Conservation (phyloP, 1,284 basidiomycete genomes). For the Cryptococcus sp. region DNA sequence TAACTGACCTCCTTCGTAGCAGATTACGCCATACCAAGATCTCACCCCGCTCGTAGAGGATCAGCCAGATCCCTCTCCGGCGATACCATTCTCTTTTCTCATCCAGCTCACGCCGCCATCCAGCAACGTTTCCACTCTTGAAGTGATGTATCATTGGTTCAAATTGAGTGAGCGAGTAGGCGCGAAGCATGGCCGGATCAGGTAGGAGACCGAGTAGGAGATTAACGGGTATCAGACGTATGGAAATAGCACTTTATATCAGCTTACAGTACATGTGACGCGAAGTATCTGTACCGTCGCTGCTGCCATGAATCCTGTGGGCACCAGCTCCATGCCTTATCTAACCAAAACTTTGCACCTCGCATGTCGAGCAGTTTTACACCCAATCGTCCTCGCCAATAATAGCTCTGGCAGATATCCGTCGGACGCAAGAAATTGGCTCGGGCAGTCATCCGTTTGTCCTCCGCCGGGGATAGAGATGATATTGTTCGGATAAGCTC, state of each 20-base stretch:
- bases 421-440: slow-evolving; percentile 13
- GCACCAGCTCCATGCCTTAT: slow-evolving; percentile 31
- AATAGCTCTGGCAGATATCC: slow-evolving; percentile 37
- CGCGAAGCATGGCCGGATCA: slow-evolving; percentile 19
- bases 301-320: slow-evolving; percentile 31
- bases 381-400: slow-evolving; percentile 40
- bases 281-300: slow-evolving; percentile 19
- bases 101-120: slow-evolving; percentile 39
- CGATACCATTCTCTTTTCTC: slow-evolving; percentile 44
- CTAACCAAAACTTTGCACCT: slow-evolving; percentile 29
- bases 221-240: slow-evolving; percentile 46
- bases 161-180: slow-evolving; percentile 43
- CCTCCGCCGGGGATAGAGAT: slow-evolving; percentile 28
- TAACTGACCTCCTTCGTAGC: slow-evolving; percentile 44
- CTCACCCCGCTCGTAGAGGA: slow-evolving; percentile 48
- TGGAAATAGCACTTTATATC: slow-evolving; percentile 44
- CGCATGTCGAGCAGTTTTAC: slow-evolving; percentile 38
- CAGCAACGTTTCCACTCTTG: slow-evolving; percentile 38
- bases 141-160: slow-evolving; percentile 42
- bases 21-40: slow-evolving; percentile 49
- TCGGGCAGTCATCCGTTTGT: slow-evolving; percentile 25
- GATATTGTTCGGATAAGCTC: slow-evolving; percentile 28
- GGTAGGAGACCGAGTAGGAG: slow-evolving; percentile 46
- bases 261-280: not conserved
- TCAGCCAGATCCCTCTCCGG: slow-evolving; percentile 42